Evolutionary conservation across 148 eudicot species (phyloP).

Genomic region (Salicornia ramosissima): DNA sequence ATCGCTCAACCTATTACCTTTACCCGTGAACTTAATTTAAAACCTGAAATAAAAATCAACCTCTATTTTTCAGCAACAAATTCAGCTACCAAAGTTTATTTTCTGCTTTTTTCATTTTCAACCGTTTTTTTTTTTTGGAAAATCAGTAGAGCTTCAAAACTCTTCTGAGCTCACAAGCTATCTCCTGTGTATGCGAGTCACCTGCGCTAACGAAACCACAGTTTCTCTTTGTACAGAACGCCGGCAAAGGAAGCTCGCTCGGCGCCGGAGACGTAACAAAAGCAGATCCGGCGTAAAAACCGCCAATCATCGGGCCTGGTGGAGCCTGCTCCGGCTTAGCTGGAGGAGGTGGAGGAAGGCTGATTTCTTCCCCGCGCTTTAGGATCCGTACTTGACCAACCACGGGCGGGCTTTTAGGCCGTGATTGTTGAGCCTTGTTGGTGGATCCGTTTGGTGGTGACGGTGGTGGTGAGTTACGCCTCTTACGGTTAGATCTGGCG

Average conservation of each 20-base stretch:
- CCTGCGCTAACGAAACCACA: conserved; percentile 15
- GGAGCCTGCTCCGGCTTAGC: background rate
- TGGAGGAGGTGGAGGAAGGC: background rate
- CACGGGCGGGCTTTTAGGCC: conserved; percentile 11
- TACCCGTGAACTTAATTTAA: background rate
- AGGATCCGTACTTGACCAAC: conserved; percentile 43
- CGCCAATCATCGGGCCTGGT: conserved; percentile 15
- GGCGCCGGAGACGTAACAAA: conserved; percentile 48
- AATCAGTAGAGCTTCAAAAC: conserved; percentile 20
- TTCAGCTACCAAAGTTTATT: background rate
- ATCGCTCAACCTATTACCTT: background rate
- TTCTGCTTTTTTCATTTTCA: background rate
- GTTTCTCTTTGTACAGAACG: conserved; percentile 27
- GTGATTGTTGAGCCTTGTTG: conserved; percentile 8
- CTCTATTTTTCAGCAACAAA: background rate
- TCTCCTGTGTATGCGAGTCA: conserved; percentile 7
- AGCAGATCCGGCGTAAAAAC: conserved; percentile 49
- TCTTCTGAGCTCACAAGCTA: conserved; percentile 24
- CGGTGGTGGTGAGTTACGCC: conserved; percentile 25
- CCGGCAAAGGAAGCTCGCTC: conserved; percentile 51
- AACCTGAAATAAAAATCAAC: too few species aligned
- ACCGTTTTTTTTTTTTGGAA: background rate
- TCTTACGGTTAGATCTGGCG: conserved; percentile 32
- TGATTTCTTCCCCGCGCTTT: conserved; percentile 38
- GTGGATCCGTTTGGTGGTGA: background rate